Evolutionary conservation across 2,329 filamentous ascomycete genomes (phyloP), one percentile per base, ranked within the genome.

Genomic region (Beauveria sp.): DNA sequence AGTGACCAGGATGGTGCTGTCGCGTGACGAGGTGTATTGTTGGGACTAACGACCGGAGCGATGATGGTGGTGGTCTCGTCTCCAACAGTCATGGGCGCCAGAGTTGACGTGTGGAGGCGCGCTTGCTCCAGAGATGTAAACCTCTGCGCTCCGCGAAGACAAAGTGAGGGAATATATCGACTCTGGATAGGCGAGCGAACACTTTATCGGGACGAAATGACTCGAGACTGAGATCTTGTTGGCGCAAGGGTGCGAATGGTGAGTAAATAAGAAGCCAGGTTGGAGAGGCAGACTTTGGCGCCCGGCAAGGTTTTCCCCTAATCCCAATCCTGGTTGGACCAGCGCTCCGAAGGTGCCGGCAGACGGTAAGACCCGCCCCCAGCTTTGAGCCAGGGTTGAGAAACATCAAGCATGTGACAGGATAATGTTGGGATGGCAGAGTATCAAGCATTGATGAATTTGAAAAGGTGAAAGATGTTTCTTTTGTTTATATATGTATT

Each of bases 1-100:
- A 54, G 51, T 47, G 50, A 47, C 58, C 50, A 54, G 22, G 58
- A 45, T 30, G 58, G 26, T 14, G 58, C 38, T n/a, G 58, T 60
- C 58, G 58, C 58, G 58, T 60, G 58, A 60, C 20, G 18, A 49
- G 58, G 24, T n/a, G 8, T 58, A 16, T 38, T 52, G 22, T 59
- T 47, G 34, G 38, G 47, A 22, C 56, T 45, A 45, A 16, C 6
- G 3, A 42, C 40, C 18, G 56, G 24, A 40, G 46, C 30, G 18
- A n/a, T 45, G 56, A 22, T 52, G 22, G 46, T 51, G 47, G 45
- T 45, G 30, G 10, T 10, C 22, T 24, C 7, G 55, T 20, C 46
- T 18, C 43, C 54, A 40, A n/a, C 54, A 7, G 47, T 52, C 34
- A 52, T 59, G 47, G 47, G 47, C 56, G 56, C 56, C 38, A 59